phyloP scores from a whole-genome alignment of 805 yeast species.

The Suhomyces canberraensis region DNA sequence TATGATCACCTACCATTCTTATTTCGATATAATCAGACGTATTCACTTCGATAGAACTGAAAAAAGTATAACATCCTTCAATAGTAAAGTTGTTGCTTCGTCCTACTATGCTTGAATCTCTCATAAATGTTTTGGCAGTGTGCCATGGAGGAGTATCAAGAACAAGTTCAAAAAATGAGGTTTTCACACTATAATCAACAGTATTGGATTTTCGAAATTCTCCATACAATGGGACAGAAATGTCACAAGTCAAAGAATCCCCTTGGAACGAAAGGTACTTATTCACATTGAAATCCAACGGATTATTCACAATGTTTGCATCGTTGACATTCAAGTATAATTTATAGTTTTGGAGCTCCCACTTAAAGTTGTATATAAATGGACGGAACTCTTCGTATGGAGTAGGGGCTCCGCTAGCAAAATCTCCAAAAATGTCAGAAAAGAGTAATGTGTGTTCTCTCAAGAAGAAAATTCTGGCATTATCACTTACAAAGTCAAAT shows the following conservation, averaged over 20 bases:
- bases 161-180: conserved; percentile 59
- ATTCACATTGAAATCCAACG: conserved; percentile 79
- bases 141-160: conserved; percentile 91
- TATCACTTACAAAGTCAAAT: conserved; percentile 50
- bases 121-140: conserved; percentile 70
- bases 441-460: conserved; percentile 79
- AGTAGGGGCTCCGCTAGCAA: conserved; percentile 65
- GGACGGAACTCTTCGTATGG: conserved; percentile 81
- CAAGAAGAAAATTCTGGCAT: conserved; percentile 59
- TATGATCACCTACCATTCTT: conserved; percentile 60
- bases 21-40: conserved; percentile 69
- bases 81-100: conserved; percentile 58
- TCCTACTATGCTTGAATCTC: conserved; percentile 58
- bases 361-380: conserved; percentile 54
- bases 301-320: conserved; percentile 82
- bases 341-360: conserved; percentile 56
- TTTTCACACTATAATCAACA: conserved; percentile 47
- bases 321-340: conserved; percentile 80
- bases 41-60: conserved; percentile 55
- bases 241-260: conserved; percentile 42
- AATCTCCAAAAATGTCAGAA: conserved; percentile 72
- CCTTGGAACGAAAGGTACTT: conserved; percentile 75
- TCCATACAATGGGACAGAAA: conserved; percentile 58
- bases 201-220: conserved; percentile 51
- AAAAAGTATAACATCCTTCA: conserved; percentile 64